Evolutionary conservation across 495 filamentous ascomycete species (phyloP).

Genomic region (Choiromyces venosus): DNA sequence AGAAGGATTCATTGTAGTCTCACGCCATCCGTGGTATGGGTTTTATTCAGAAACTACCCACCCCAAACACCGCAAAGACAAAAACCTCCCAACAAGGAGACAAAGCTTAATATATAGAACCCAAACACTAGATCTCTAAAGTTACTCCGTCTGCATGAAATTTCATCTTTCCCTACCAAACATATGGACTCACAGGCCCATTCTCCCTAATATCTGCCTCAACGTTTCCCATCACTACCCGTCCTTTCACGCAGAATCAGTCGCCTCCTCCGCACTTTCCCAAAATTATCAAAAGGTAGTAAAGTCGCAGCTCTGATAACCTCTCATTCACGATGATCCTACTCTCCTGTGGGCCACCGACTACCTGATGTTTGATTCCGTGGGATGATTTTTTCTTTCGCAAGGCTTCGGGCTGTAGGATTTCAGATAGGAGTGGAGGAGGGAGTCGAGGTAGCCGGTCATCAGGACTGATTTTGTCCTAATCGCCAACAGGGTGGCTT

Average conservation of each 20-base stretch:
- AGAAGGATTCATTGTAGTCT: too few relatives aligned
- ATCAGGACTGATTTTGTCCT: constrained; percentile 68
- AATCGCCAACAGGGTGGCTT: constrained; percentile 63
- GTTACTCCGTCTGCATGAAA: too few relatives aligned
- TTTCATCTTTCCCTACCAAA: too few relatives aligned
- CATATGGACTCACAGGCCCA: too few relatives aligned
- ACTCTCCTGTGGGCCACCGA: constrained; percentile 60
- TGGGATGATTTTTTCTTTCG: constrained; percentile 77
- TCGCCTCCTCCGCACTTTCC: constrained; percentile 64
- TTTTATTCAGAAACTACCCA: too few relatives aligned
- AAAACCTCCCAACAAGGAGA: too few relatives aligned
- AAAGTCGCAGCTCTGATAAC: constrained; percentile 89
- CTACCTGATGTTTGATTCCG: constrained; percentile 59
- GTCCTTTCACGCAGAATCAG: constrained; percentile 46
- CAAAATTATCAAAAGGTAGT: constrained; percentile 80
- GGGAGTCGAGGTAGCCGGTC: constrained; percentile 73
- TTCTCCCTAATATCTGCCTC: constrained; percentile 5
- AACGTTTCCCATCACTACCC: not conserved
- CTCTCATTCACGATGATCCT: constrained; percentile 83
- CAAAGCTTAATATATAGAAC: too few relatives aligned
- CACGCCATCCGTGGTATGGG: too few relatives aligned
- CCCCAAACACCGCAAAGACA: too few relatives aligned
- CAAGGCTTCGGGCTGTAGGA: constrained; percentile 51
- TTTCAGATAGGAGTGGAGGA: constrained; percentile 48
- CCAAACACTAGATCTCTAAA: too few relatives aligned